Conservation (phyloP, 116 monocot genomes). For the Iris pallida region DNA sequence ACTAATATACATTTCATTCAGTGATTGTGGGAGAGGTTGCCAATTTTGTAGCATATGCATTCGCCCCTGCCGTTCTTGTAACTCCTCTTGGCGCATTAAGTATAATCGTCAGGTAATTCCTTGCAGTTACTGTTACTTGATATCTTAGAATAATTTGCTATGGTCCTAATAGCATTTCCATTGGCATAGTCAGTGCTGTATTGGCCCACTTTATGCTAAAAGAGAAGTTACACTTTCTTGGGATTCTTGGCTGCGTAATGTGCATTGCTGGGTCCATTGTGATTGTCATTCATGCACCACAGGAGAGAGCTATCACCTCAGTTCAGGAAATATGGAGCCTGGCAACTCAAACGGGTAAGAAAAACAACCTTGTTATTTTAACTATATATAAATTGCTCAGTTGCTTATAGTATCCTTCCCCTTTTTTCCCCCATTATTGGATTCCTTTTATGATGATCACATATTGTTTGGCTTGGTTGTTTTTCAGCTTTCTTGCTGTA, state of each 20-base stretch:
- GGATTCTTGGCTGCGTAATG: conserved; percentile 87
- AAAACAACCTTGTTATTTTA: not conserved
- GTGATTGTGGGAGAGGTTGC: conserved; percentile 66
- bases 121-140: not conserved
- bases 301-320: conserved; percentile 77
- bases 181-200: conserved; percentile 48
- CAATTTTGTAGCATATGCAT: conserved; percentile 66
- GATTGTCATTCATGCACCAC: conserved; percentile 85
- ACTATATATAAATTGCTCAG: not conserved
- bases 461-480: conserved; percentile 29
- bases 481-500: conserved; percentile 90
- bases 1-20: conserved; percentile 12
- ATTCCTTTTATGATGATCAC: conserved; percentile 13
- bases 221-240: conserved; percentile 80
- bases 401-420: not conserved
- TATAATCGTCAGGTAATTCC: conserved; percentile 50
- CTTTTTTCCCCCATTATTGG: conserved; percentile 7
- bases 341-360: conserved; percentile 74
- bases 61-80: conserved; percentile 62
- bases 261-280: conserved; percentile 89
- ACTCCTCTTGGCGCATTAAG: conserved; percentile 68
- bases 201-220: conserved; percentile 85
- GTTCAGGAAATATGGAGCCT: conserved; percentile 84
- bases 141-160: not conserved
- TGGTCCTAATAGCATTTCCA: not conserved